Percentiles rank a stretch among this genome's conserved stretches.
Conservation (phyloP, 2,329 filamentous ascomycete genomes). For the Epichloe sp. region DNA sequence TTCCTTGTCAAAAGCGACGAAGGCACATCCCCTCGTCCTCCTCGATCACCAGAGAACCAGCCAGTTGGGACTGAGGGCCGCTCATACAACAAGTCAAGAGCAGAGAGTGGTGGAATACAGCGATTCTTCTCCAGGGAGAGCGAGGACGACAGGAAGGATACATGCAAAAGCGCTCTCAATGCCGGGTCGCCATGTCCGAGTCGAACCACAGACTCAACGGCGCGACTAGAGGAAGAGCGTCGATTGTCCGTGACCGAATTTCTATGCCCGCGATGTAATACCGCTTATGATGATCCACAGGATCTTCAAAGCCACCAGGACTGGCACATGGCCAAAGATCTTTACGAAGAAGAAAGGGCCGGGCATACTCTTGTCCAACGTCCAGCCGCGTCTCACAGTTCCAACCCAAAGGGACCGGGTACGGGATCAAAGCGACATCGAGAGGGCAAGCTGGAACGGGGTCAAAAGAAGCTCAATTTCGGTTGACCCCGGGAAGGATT, state of each 20-base stretch:
- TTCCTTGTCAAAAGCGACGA: slow-evolving; percentile 73
- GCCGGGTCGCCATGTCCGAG: not conserved
- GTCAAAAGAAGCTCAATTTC: slow-evolving; percentile 49
- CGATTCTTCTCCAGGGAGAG: slow-evolving; percentile 39
- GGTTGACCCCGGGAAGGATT: slow-evolving; percentile 25
- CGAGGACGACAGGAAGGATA: not conserved
- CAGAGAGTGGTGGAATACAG: slow-evolving; percentile 38
- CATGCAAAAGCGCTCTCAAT: not conserved
- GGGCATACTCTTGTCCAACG: slow-evolving; percentile 29
- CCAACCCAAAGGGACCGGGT: slow-evolving; percentile 18
- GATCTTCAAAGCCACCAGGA: slow-evolving; percentile 67
- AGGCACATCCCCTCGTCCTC: slow-evolving; percentile 28
- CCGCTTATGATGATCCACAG: slow-evolving; percentile 42
- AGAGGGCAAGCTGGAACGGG: slow-evolving; percentile 35
- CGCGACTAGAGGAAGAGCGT: not conserved
- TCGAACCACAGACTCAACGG: not conserved
- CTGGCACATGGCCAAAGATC: slow-evolving; percentile 86
- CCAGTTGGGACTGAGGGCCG: slow-evolving; percentile 5
- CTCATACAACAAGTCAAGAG: slow-evolving; percentile 18
- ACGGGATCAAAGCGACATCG: slow-evolving; percentile 28
- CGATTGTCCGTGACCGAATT: slow-evolving; percentile 10
- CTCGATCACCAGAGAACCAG: slow-evolving; percentile 7
- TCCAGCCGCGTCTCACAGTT: slow-evolving; percentile 18
- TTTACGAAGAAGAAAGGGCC: slow-evolving; percentile 53
- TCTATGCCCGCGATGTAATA: slow-evolving; percentile 53